Base-by-base conservation (phyloP, 2,329 filamentous ascomycete genomes). In the Pseudodiploospora longispora region DNA sequence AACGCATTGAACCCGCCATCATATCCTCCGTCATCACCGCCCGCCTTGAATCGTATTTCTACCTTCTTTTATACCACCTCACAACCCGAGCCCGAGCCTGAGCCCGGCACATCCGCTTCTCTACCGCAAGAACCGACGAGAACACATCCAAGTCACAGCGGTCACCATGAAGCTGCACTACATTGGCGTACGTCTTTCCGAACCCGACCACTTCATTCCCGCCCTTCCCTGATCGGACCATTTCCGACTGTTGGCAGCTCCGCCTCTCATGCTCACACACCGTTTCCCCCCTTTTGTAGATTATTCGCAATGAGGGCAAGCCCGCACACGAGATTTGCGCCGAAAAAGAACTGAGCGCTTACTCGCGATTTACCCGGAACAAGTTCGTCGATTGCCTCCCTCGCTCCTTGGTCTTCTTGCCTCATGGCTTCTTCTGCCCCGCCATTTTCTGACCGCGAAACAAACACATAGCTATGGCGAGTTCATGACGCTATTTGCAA, bases 401-500 rank as follows among this genome's bases (percentile, higher is more conserved):
- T 40, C 33, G 42, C 47, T 37, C 27, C 40, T 28, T 19, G 19
- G 19, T 19, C 19, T 19, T 19, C 19, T 19, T 19, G 19, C 19
- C 38, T 45, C 12, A 45, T 38, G 27, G 31, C 32, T 30, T 27
- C 1, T 9, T 6, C n/a, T 10, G 36, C 27, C 40, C 46, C 44
- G 46, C 34, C 52, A 45, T 47, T 40, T 40, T 51, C 54, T 44
- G 33, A 47, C 40, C 33, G 34, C 5, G 9, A 36, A 5, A 12
- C 19, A 19, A 19, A 30, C 40, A 8, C 40, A 30, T 42, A 67
- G 64, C 53, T 66, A 74, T 72, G 71, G 68, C 60, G 71, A 76
- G 54, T 80, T 94, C 74, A 87, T 95, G 82, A 85, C 81, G 45
- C 72, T 95, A 58, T 91, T 94, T 70, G 79, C 81, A 65, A 87